These are phyloP conservation scores for Wallacemonas sp. DNA, from an alignment of 208 protist species.

Conservation along the genomic window DNA sequence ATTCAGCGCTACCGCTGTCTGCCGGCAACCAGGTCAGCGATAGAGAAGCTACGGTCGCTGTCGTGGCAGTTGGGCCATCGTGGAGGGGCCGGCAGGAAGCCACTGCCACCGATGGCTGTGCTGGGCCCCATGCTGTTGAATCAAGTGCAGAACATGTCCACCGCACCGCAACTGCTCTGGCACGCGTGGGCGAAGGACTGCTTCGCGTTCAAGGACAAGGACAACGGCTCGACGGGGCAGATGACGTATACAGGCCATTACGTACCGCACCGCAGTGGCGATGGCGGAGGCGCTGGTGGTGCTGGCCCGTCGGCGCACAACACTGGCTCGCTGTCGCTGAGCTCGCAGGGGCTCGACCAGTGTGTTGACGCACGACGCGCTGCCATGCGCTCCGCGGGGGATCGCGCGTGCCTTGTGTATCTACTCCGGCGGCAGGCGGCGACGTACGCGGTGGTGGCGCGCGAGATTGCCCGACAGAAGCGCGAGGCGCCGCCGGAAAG, in stretches of 20 bases:
- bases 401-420: conserved; percentile 10
- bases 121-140: conserved; percentile 3
- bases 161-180: conserved; percentile 15
- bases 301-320: not conserved
- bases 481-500: not conserved
- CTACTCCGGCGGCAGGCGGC: conserved; percentile 18
- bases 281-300: too few species aligned
- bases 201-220: conserved; percentile 5
- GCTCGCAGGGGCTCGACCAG: conserved; percentile 6
- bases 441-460: not conserved
- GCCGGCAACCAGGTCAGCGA: not conserved
- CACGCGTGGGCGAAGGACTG: conserved; percentile 13
- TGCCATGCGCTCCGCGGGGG: conserved; percentile 1
- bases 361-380: not conserved
- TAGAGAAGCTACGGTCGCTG: not conserved
- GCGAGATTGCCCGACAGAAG: not conserved
- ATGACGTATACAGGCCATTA: not conserved
- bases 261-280: too few species aligned
- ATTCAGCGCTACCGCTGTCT: conserved; percentile 11
- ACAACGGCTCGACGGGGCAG: not conserved
- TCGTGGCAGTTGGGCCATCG: not conserved
- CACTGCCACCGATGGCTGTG: conserved; percentile 6
- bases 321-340: not conserved
- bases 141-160: conserved; percentile 17
- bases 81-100: not conserved